phyloP scores from a whole-genome alignment of 495 filamentous ascomycete genomes.

The Clohesyomyces aquaticus region DNA sequence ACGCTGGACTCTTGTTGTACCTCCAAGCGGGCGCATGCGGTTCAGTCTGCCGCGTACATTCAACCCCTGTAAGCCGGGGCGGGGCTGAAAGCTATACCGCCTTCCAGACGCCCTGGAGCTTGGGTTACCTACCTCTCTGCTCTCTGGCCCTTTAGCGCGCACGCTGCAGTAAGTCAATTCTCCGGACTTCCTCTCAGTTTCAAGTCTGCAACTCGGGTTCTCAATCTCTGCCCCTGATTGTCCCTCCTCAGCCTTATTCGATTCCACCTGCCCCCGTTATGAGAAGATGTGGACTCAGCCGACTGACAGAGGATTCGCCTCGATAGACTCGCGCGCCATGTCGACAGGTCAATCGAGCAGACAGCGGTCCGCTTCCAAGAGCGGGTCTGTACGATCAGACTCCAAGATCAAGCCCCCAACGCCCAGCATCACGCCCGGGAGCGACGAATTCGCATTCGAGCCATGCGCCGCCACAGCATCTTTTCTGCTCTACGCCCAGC shows the following conservation, averaged over 20 bases:
- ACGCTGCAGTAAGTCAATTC: conserved; percentile 39
- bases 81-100: conserved; percentile 41
- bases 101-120: conserved; percentile 33
- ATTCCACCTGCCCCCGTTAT: conserved; percentile 32
- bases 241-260: conserved; percentile 30
- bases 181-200: conserved; percentile 34
- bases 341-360: conserved; percentile 33
- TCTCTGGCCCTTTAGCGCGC: conserved; percentile 39
- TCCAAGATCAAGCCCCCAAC: conserved; percentile 50
- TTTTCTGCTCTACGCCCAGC: conserved; percentile 84
- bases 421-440: conserved; percentile 57
- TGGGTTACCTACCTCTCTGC: conserved; percentile 21
- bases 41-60: conserved; percentile 28
- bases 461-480: conserved; percentile 85
- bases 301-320: conserved; percentile 27
- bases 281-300: conserved; percentile 22
- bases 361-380: conserved; percentile 64
- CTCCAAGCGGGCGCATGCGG: conserved; percentile 43
- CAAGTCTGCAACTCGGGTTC: conserved; percentile 21
- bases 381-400: conserved; percentile 55
- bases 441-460: conserved; percentile 66
- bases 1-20: not conserved
- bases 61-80: conserved; percentile 39
- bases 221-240: conserved; percentile 36
- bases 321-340: conserved; percentile 35